Evolutionary conservation across 257 asterid species (phyloP).

Genomic region (Solanum acaule): DNA sequence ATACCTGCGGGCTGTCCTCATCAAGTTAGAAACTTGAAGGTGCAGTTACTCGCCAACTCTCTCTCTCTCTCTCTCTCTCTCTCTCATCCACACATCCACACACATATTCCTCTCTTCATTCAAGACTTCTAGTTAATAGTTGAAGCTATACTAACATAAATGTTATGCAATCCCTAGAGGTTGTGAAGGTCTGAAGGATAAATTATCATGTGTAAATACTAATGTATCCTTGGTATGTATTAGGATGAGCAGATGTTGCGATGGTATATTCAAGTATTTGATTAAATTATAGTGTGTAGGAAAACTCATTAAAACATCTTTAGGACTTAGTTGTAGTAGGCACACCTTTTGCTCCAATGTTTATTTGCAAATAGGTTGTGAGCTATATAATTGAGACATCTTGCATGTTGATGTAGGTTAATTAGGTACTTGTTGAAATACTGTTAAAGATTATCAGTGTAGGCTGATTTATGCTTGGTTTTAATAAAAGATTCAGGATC

Average conservation of each 20-base stretch:
- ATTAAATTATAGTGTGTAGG: neutral
- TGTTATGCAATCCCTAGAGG: neutral
- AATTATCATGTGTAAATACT: neutral
- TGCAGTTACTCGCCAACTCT: conserved; percentile 1
- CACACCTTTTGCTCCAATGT: neutral
- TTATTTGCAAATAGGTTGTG: neutral
- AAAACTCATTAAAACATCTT: neutral
- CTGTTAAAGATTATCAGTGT: neutral
- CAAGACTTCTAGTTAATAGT: neutral
- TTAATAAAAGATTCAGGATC: neutral
- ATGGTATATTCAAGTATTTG: neutral
- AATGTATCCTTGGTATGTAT: neutral
- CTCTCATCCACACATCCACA: neutral
- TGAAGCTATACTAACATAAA: neutral
- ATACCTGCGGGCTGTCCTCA: conserved; percentile 97
- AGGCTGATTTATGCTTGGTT: neutral
- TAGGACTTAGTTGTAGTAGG: neutral
- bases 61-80: neutral
- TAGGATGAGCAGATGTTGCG: neutral
- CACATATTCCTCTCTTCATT: neutral
- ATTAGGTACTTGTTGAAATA: neutral
- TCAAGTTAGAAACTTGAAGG: conserved; percentile 91
- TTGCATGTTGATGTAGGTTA: neutral
- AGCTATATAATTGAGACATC: neutral
- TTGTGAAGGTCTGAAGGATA: neutral